Conservation (phyloP, 202 grass and related monocot genomes). For the Panicum virgatum region DNA sequence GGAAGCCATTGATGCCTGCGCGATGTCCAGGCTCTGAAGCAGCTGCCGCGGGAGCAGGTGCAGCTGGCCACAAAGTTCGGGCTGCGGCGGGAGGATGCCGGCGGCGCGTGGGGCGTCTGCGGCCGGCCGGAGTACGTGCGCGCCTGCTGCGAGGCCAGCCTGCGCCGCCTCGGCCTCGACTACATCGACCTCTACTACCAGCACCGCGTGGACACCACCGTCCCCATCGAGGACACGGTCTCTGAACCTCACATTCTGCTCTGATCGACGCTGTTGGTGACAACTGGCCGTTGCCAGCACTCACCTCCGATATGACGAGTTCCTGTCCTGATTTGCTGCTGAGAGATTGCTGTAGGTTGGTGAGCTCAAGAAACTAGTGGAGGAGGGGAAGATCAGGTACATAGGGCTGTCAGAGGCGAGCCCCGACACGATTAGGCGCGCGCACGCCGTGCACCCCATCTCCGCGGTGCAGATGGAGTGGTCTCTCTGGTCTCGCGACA, state of each 20-base stretch:
- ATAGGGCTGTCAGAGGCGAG: slow-evolving; percentile 81
- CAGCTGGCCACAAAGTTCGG: slow-evolving; percentile 90
- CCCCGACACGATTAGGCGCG: slow-evolving; percentile 66
- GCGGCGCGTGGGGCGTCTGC: slow-evolving; percentile 27
- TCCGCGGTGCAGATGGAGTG: slow-evolving; percentile 81
- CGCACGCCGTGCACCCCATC: slow-evolving; percentile 70
- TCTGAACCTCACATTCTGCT: not conserved
- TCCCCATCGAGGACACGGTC: slow-evolving; percentile 85
- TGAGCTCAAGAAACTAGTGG: slow-evolving; percentile 79
- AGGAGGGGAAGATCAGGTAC: slow-evolving; percentile 76
- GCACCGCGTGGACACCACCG: slow-evolving; percentile 58
- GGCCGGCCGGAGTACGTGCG: slow-evolving; percentile 68
- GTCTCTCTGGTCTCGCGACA: slow-evolving; percentile 84
- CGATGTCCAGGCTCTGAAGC: slow-evolving; percentile 60
- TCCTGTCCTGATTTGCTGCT: not conserved
- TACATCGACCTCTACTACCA: slow-evolving; percentile 92
- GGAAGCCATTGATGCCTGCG: not conserved
- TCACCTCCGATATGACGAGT: too few species aligned
- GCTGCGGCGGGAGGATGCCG: slow-evolving; percentile 2
- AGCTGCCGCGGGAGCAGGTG: slow-evolving; percentile 64
- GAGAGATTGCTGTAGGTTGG: slow-evolving; percentile 42
- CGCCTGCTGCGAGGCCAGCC: slow-evolving; percentile 62
- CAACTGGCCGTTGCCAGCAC: too few species aligned
- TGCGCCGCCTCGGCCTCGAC: slow-evolving; percentile 64
- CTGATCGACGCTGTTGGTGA: not conserved